Evolutionary conservation across 2,329 filamentous ascomycete species (phyloP).

Genomic region (Daldinia sp.): DNA sequence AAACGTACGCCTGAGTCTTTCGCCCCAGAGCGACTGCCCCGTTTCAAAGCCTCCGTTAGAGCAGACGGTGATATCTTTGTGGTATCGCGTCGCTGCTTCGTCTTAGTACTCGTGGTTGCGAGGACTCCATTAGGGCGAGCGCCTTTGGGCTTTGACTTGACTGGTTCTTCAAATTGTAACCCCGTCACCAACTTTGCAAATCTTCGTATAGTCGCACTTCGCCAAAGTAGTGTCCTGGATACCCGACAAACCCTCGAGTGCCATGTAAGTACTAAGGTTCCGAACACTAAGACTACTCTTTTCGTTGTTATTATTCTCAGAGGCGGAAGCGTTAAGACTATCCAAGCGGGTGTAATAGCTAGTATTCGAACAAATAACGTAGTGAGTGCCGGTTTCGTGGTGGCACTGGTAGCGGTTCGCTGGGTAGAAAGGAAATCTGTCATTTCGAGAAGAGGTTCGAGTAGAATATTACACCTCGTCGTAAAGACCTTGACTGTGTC

Average conservation of each 20-base stretch:
- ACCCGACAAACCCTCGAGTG: constrained; percentile 90
- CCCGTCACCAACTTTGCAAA: constrained; percentile 82
- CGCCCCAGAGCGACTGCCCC: constrained; percentile 56
- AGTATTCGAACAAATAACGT: constrained; percentile 90
- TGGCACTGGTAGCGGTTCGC: constrained; percentile 88
- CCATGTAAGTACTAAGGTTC: constrained; percentile 90
- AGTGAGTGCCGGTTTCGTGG: constrained; percentile 88
- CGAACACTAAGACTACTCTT: constrained; percentile 84
- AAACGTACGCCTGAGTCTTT: constrained; percentile 87
- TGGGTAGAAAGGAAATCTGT: constrained; percentile 96
- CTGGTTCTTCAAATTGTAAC: constrained; percentile 74
- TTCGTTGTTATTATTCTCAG: constrained; percentile 87
- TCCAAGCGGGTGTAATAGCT: constrained; percentile 89
- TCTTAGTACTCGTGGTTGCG: constrained; percentile 35
- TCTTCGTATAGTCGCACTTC: constrained; percentile 79
- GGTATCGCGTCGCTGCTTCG: constrained; percentile 55
- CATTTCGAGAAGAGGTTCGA: constrained; percentile 88
- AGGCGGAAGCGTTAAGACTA: constrained; percentile 83
- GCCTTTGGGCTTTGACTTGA: constrained; percentile 47
- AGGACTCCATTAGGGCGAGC: constrained; percentile 46
- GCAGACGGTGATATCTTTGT: constrained; percentile 50
- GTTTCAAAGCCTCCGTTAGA: constrained; percentile 52
- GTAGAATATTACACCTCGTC: constrained; percentile 87
- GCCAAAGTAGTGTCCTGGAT: constrained; percentile 88
- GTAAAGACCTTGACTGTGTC: constrained; percentile 93